These are phyloP conservation scores for Pilobolus umbonatus DNA, from an alignment of 192 early-diverging fungal species.

Conservation along the genomic window DNA sequence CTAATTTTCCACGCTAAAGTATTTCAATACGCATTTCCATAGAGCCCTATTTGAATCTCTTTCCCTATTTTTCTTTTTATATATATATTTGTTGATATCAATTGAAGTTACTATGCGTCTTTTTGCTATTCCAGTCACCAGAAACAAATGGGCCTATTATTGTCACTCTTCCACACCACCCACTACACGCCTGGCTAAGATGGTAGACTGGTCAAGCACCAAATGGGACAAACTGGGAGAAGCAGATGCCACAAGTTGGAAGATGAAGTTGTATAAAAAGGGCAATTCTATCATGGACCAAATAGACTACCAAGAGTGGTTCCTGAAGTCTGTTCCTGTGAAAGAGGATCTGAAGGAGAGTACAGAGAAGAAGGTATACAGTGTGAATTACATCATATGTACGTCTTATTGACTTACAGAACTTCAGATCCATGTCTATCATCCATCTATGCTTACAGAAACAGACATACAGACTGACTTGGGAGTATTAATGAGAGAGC, in stretches of 20 bases:
- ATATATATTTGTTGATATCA: background rate
- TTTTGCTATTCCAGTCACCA: constrained; percentile 49
- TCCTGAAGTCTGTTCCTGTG: constrained; percentile 65
- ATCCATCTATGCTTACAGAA: constrained; percentile 46
- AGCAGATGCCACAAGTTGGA: constrained; percentile 44
- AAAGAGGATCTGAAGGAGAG: constrained; percentile 39
- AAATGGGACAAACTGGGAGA: constrained; percentile 52
- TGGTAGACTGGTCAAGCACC: constrained; percentile 39
- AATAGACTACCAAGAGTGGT: constrained; percentile 69
- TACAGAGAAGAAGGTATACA: constrained; percentile 4
- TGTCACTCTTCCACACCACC: constrained; percentile 46
- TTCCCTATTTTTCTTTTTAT: background rate
- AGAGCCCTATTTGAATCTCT: too few species aligned
- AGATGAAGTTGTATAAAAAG: constrained; percentile 49
- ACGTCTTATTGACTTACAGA: constrained; percentile 21
- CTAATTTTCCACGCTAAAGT: too few species aligned
- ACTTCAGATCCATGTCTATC: background rate
- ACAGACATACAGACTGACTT: constrained; percentile 43
- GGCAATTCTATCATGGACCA: constrained; percentile 66
- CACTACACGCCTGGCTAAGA: constrained; percentile 40
- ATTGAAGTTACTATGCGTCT: constrained; percentile 16
- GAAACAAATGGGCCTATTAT: constrained; percentile 42
- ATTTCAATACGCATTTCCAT: too few species aligned
- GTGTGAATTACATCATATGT: background rate
- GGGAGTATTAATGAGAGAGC: constrained; percentile 37